Conservation (phyloP, 306 rosid species). For the Castanea mollissima region DNA sequence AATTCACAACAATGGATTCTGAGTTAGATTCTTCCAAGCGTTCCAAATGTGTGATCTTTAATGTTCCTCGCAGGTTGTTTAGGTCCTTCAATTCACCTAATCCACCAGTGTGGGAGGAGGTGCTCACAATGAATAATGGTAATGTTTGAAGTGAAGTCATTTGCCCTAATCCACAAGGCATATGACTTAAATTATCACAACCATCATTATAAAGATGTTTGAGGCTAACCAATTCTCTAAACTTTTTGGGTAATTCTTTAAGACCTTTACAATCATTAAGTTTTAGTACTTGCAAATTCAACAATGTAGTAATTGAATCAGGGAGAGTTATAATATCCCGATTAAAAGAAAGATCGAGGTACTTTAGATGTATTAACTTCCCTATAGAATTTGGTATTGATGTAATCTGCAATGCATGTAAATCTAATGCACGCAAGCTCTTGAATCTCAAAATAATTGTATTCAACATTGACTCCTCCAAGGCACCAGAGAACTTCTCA, state of each 20-base stretch:
- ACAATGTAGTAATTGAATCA: neutral
- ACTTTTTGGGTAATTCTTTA: neutral
- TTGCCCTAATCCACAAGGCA: no score
- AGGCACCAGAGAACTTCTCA: fast-evolving
- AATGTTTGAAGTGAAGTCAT: neutral
- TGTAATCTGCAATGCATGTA: neutral
- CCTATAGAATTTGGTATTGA: neutral
- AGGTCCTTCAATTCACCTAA: neutral
- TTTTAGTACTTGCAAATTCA: constrained; percentile 8
- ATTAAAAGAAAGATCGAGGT: constrained; percentile 1
- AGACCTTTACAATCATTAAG: neutral
- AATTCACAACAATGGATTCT: neutral
- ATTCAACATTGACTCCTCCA: neutral
- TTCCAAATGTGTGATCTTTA: neutral
- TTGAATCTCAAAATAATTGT: neutral
- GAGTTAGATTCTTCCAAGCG: neutral
- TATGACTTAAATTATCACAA: neutral
- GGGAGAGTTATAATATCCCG: neutral
- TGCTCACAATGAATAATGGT: neutral
- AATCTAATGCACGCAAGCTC: constrained; percentile 4
- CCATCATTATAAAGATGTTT: neutral
- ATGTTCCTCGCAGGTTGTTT: neutral
- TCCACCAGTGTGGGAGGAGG: fast-evolving
- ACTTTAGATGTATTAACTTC: constrained; percentile 1
- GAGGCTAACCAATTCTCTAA: neutral